Evolutionary conservation across 352 stramenopile genomes (phyloP).

Genomic region (Globisporangium acanthophoron): DNA sequence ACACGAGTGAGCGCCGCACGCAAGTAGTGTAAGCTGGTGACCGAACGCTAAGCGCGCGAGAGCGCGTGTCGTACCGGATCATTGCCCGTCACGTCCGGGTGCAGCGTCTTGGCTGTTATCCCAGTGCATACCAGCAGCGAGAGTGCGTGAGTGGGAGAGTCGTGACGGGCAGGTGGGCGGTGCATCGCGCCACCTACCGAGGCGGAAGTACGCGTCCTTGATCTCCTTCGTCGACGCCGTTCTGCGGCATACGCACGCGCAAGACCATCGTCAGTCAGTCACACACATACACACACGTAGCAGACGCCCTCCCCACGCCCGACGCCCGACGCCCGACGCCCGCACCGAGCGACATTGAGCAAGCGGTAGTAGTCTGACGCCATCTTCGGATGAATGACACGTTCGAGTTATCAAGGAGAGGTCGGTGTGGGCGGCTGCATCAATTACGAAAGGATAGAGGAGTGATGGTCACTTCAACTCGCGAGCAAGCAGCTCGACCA

Average conservation of each 20-base stretch:
- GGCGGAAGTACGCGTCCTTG: slow-evolving; percentile 72
- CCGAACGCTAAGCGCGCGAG: neutral
- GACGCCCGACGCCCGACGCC: neutral
- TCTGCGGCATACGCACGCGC: slow-evolving; percentile 14
- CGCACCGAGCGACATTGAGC: slow-evolving; percentile 66
- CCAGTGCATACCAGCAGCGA: neutral
- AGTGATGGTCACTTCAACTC: slow-evolving; percentile 1
- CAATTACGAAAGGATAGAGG: neutral
- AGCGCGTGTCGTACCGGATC: slow-evolving; percentile 28
- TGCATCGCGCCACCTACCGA: slow-evolving; percentile 28
- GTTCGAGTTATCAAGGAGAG: neutral
- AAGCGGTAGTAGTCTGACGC: slow-evolving; percentile 75
- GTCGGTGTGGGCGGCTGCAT: neutral
- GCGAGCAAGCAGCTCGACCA: neutral
- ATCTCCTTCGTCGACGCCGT: slow-evolving; percentile 67
- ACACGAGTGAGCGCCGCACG: neutral
- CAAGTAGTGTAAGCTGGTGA: neutral
- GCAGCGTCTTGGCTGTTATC: slow-evolving; percentile 58
- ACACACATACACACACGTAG: neutral
- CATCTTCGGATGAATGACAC: neutral
- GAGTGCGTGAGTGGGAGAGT: neutral
- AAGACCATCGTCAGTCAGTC: neutral
- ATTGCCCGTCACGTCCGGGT: slow-evolving; percentile 84
- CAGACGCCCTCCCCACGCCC: too few relatives aligned
- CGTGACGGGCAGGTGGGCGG: neutral